phyloP scores from a whole-genome alignment of 345 rosid species.

The Gossypium thurberi region DNA sequence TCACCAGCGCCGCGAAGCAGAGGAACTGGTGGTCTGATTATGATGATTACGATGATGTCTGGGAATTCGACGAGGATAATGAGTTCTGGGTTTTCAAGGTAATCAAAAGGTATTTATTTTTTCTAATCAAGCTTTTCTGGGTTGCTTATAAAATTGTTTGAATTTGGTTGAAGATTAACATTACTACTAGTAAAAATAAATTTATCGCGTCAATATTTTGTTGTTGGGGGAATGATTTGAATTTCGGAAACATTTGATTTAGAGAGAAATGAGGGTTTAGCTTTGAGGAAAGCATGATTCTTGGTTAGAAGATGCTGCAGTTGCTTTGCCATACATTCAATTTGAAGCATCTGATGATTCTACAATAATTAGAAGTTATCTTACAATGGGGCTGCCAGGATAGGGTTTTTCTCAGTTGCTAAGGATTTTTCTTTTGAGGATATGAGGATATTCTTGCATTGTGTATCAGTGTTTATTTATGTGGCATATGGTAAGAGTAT shows the following conservation, averaged over 20 bases:
- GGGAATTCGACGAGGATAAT: slow-evolving; percentile 31
- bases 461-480: background rate
- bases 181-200: background rate
- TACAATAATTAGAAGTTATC: background rate
- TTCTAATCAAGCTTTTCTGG: background rate
- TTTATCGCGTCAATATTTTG: background rate
- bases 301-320: background rate
- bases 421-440: background rate
- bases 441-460: background rate
- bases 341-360: background rate
- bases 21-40: slow-evolving; percentile 42
- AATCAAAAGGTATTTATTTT: background rate
- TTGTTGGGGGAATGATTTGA: background rate
- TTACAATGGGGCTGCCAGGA: background rate
- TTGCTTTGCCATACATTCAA: background rate
- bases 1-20: slow-evolving; percentile 27
- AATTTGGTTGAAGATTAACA: background rate
- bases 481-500: too few species aligned
- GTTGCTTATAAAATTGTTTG: background rate
- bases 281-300: background rate
- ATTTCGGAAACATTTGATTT: background rate
- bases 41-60: slow-evolving; percentile 33
- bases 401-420: background rate
- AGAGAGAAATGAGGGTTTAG: background rate
- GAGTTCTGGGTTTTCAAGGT: slow-evolving; percentile 68